Evolutionary conservation across 2,329 filamentous ascomycete genomes (phyloP).

Genomic region (Aureobasidium sp.): DNA sequence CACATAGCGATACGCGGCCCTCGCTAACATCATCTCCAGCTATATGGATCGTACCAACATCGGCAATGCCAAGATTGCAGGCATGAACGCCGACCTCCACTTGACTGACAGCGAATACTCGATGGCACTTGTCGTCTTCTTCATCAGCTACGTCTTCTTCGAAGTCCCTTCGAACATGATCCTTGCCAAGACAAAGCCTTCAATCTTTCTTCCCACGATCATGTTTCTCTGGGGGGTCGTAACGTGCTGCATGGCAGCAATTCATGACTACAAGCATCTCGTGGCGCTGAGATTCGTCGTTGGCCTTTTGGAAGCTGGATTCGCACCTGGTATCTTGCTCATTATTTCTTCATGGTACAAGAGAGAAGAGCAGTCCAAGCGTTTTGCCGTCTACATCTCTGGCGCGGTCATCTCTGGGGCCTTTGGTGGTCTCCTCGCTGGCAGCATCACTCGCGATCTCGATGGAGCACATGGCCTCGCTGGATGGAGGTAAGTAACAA

Average conservation of each 20-base stretch:
- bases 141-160: slow-evolving; percentile 46
- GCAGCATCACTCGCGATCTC: slow-evolving; percentile 30
- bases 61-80: slow-evolving; percentile 46
- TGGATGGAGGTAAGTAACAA: slow-evolving; percentile 34
- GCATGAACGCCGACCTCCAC: slow-evolving; percentile 40
- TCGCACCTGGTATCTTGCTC: slow-evolving; percentile 24
- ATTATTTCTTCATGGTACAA: slow-evolving; percentile 33
- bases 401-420: slow-evolving; percentile 49
- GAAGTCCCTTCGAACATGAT: slow-evolving; percentile 50
- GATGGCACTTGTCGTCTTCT: slow-evolving; percentile 47
- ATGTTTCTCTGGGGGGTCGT: slow-evolving; percentile 50
- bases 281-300: slow-evolving; percentile 50
- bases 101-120: slow-evolving; percentile 42
- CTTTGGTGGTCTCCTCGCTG: slow-evolving; percentile 38
- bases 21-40: too few relatives aligned
- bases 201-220: slow-evolving; percentile 45
- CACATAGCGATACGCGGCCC: too few relatives aligned
- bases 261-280: slow-evolving; percentile 43
- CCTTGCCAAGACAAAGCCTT: slow-evolving; percentile 43
- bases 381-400: slow-evolving; percentile 53
- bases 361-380: slow-evolving; percentile 49
- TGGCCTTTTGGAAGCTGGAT: slow-evolving; percentile 45
- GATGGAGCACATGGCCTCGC: slow-evolving; percentile 35
- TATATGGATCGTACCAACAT: slow-evolving; percentile 34
- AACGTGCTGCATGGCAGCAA: slow-evolving; percentile 46